Evolutionary conservation across 2,329 filamentous ascomycete species (phyloP), one percentile per base, ranked within the genome.

Genomic region (Chaetoscypha palmicola): DNA sequence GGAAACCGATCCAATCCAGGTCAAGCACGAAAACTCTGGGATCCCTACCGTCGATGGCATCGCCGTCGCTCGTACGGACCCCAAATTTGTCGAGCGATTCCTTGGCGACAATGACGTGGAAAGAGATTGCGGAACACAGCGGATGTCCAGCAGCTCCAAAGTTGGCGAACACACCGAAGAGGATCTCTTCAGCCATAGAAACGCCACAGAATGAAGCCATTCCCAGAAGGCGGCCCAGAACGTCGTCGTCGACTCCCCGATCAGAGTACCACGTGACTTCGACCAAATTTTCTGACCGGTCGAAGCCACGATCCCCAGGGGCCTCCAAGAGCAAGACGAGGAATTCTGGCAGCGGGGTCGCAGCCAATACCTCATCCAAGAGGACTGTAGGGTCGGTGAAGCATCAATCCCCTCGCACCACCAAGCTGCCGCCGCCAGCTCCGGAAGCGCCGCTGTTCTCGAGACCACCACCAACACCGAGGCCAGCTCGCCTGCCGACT

Each of bases 391-490:
- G 17, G 28, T 16, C 8, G 17, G 5, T 28, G 20, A 14, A 21
- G 9, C 22, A 30, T 17, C 33, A n/a, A 14, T 26, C 36, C n/a
- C 20, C 28, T 10, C 26, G 21, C n/a, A 20, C 23, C 17, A 16
- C 16, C 5, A 34, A 38, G 12, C 9, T 34, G 12, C 42, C 17
- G 24, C 42, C 42, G 16, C 14, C 30, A 8, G 37, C 37, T 19
- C 38, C 38, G 7, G 43, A 41, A 10, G 17, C 33, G 16, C 40
- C 45, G 19, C 35, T 26, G n/a, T 26, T 37, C 20, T 22, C 21
- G 11, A n/a, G 26, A 5, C 44, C 40, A 30, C 45, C 45, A 17
- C 45, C 45, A 31, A 40, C 45, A 9, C 45, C 45, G 20, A 39
- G 45, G 28, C 39, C 35, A 20, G 30, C 28, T 19, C 22, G 45